Percentiles rank a stretch among this genome's conserved stretches.
Evolutionary conservation across 306 rosid species (phyloP).

Genomic region (Psophocarpus tetragonolobus): DNA sequence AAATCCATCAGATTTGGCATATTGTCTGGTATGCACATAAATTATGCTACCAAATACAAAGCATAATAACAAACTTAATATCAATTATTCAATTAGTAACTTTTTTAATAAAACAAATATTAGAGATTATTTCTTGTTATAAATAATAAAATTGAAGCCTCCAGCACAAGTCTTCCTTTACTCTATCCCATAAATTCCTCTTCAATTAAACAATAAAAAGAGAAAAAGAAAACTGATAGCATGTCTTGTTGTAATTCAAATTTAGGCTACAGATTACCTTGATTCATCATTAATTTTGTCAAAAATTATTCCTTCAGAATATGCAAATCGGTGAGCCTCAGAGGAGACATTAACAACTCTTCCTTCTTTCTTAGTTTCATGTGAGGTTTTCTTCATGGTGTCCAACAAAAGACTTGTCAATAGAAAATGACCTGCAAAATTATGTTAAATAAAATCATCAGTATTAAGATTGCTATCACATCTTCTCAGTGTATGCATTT

Average conservation of each 20-base stretch:
- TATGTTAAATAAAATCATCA: slow-evolving; percentile 8
- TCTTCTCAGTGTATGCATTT: slow-evolving; percentile 13
- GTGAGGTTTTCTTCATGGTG: slow-evolving; percentile 76
- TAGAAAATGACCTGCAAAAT: slow-evolving; percentile 81
- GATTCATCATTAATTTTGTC: slow-evolving; percentile 65
- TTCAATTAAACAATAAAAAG: neutral
- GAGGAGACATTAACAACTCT: slow-evolving; percentile 86
- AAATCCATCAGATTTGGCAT: slow-evolving; percentile 3
- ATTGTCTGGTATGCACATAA: neutral
- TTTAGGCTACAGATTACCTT: slow-evolving; percentile 48
- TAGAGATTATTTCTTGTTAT: neutral
- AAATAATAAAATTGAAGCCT: slow-evolving; percentile 18
- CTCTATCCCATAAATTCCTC: neutral
- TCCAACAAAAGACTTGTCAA: slow-evolving; percentile 84
- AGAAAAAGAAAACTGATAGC: neutral
- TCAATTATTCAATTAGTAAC: neutral
- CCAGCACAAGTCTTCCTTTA: neutral
- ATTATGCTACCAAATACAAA: neutral
- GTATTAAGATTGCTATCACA: slow-evolving; percentile 3
- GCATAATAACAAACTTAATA: neutral
- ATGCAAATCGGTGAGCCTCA: slow-evolving; percentile 59
- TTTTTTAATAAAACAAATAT: neutral
- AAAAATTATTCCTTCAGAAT: slow-evolving; percentile 78
- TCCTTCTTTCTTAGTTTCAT: slow-evolving; percentile 66
- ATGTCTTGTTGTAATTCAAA: neutral